Conservation (phyloP, 2,329 filamentous ascomycete species). For the Cercospora beticola region DNA sequence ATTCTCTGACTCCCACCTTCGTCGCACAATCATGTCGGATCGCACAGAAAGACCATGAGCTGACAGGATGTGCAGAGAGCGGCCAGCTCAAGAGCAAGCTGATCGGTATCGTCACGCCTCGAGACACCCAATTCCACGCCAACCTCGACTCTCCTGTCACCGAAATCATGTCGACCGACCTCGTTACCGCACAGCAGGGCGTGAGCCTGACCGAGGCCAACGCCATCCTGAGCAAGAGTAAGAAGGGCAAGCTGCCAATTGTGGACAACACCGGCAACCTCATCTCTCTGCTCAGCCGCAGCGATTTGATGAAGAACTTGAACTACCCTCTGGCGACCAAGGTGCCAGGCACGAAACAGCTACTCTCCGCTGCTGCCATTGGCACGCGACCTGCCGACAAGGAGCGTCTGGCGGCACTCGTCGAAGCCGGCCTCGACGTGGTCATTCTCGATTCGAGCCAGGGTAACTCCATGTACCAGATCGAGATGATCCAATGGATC, state of each 20-base stretch:
- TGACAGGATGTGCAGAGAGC: conserved; percentile 62
- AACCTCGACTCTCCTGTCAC: conserved; percentile 71
- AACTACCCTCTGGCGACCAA: conserved; percentile 97
- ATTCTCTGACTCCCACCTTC: conserved; percentile 31
- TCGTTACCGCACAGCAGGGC: conserved; percentile 81
- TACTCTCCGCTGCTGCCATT: conserved; percentile 91
- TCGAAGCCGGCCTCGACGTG: conserved; percentile 92
- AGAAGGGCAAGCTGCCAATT: conserved; percentile 73
- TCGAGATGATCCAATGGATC: conserved; percentile 96
- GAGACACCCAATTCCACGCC: conserved; percentile 95
- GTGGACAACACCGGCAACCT: conserved; percentile 51
- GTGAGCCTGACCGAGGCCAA: conserved; percentile 88
- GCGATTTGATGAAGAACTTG: conserved; percentile 97
- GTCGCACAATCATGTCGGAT: neutral
- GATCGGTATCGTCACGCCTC: conserved; percentile 94
- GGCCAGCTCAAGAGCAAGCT: conserved; percentile 94
- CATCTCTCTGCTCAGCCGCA: conserved; percentile 85
- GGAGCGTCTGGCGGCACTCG: conserved; percentile 76
- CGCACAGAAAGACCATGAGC: neutral
- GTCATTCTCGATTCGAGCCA: conserved; percentile 95
- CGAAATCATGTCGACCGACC: conserved; percentile 91
- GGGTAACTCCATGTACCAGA: conserved; percentile 97
- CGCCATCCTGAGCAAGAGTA: conserved; percentile 86
- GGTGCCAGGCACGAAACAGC: conserved; percentile 93
- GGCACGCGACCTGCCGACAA: conserved; percentile 95